A percentile compares a stretch with the other conserved stretches of the same genome.
These are phyloP conservation scores for Entonaema liquescens DNA, from an alignment of 495 filamentous ascomycete genomes.

Conservation along the genomic window DNA sequence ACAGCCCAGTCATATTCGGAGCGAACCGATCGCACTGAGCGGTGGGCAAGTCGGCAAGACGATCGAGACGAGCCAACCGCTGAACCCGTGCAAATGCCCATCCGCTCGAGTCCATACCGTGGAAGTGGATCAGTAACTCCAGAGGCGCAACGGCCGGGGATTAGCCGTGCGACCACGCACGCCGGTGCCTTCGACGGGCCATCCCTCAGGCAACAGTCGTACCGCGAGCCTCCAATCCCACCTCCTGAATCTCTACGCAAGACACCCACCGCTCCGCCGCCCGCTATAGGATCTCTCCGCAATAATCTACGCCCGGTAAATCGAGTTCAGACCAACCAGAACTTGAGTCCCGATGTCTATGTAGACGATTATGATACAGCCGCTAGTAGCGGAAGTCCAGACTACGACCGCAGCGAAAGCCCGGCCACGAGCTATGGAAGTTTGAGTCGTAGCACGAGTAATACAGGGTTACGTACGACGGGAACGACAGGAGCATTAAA, in stretches of 20 bases:
- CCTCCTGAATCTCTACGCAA: conserved; percentile 45
- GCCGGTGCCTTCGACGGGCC: conserved; percentile 52
- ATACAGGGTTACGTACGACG: conserved; percentile 55
- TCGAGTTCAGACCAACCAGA: conserved; percentile 63
- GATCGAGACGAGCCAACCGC: conserved; percentile 48
- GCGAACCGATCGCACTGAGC: conserved; percentile 50
- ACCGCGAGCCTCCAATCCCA: conserved; percentile 40
- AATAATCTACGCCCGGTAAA: conserved; percentile 54
- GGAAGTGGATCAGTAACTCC: conserved; percentile 58
- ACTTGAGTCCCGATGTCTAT: conserved; percentile 65
- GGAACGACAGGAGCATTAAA: conserved; percentile 54
- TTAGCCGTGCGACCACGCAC: conserved; percentile 57
- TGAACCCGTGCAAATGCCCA: conserved; percentile 65
- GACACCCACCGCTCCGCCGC: conserved; percentile 40
- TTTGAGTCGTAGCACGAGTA: conserved; percentile 61
- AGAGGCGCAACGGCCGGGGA: conserved; percentile 50
- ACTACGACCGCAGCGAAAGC: conserved; percentile 67
- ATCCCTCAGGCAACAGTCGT: conserved; percentile 26
- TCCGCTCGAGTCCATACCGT: conserved; percentile 60
- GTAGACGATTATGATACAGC: conserved; percentile 71
- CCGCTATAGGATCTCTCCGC: conserved; percentile 50
- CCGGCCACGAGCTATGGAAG: conserved; percentile 71
- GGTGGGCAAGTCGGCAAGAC: conserved; percentile 45
- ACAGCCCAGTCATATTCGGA: conserved; percentile 56
- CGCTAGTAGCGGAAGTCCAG: conserved; percentile 64